Evolutionary conservation across 2,329 filamentous ascomycete genomes (phyloP), one percentile per base, ranked within the genome.

Genomic region (Chrysoporthe cubensis): DNA sequence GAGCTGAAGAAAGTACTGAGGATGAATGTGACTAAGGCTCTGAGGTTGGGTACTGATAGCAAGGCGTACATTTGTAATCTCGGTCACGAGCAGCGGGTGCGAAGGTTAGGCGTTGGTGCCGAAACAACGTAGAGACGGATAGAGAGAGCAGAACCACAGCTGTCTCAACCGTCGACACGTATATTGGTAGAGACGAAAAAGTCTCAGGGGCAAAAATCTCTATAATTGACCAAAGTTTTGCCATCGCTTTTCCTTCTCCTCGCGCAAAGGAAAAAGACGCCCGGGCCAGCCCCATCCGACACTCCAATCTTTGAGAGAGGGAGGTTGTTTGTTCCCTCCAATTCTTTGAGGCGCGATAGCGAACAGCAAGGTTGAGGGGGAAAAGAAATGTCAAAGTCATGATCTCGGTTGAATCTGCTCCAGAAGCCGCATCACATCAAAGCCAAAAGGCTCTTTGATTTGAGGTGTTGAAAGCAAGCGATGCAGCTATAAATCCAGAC

Each of bases 401-500:
- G 58, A 64, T 62, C 40, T 21, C 37, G 16, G 57, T 48, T 61
- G 57, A 44, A 40, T 50, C 44, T 46, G 59, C 43, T 37, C 34
- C 46, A 56, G 44, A 57, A 52, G 61, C 9, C 34, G 54, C 54
- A 54, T 32, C 50, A 43, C 61, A 69, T 67, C 67, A 69, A 62
- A 65, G 62, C 56, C 66, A 57, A 62, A 62, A 42, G 50, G 62
- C 67, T 67, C 67, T 69, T 69, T 69, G 58, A 66, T 44, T 67
- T 61, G 44, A 46, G 46, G 67, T 32, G 46, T 62, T 69, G 67
- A 69, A 69, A 69, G 67, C 65, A 65, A 62, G 50, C 52, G 48
- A 54, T 37, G 62, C 48, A 65, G 66, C 57, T 69, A 69, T 69
- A 69, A 69, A 66, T 60, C 56, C 37, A 54, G 72, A 69, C 26